Percentiles rank a stretch among this genome's conserved stretches.
These are phyloP conservation scores for Micromonas commoda DNA, from an alignment of 139 green algal species.

Conservation along the genomic window DNA sequence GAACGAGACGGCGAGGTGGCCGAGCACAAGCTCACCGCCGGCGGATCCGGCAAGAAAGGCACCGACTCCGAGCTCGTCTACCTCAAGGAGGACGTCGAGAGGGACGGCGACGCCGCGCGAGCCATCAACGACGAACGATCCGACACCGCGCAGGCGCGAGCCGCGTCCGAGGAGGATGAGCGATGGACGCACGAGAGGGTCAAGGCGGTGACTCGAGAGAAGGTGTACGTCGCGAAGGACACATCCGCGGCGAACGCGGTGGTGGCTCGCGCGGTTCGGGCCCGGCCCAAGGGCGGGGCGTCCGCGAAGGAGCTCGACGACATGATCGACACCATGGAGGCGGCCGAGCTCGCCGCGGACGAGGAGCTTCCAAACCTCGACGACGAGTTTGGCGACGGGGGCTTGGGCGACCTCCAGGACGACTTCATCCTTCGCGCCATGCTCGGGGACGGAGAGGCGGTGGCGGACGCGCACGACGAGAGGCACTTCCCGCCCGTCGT, in stretches of 20 bases:
- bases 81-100: background rate
- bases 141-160: background rate
- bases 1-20: background rate
- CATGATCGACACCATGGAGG: constrained; percentile 37
- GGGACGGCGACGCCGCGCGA: background rate
- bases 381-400: constrained; percentile 58
- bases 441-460: background rate
- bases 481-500: background rate
- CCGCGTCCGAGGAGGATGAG: background rate
- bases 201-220: background rate
- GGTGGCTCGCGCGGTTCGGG: background rate
- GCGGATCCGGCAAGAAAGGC: background rate
- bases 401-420: constrained; percentile 37
- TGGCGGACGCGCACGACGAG: background rate
- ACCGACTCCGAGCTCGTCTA: background rate
- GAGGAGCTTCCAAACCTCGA: constrained; percentile 38
- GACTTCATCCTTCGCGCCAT: constrained; percentile 41
- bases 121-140: background rate
- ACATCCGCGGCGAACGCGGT: background rate
- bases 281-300: background rate
- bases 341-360: constrained; percentile 28
- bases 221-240: background rate
- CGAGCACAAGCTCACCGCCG: background rate
- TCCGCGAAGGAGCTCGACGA: constrained; percentile 44
- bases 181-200: background rate